Evolutionary conservation across 768 basidiomycete species (phyloP).

Genomic region (Amanita pseudoporphyria): DNA sequence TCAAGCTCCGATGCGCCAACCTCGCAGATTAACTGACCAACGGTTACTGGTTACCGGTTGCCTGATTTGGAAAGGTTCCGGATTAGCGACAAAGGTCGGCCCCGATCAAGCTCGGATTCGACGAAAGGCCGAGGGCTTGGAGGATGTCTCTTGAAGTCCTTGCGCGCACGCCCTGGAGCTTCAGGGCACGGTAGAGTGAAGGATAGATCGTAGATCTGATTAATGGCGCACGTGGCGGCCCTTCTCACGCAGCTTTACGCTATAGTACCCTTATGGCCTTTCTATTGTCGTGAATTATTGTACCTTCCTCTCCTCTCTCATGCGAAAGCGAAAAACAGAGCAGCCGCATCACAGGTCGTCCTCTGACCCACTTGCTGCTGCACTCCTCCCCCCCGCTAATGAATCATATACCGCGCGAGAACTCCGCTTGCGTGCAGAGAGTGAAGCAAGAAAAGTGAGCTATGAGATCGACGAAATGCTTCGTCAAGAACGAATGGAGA

Average conservation of each 20-base stretch:
- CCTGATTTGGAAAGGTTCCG: too few relatives aligned
- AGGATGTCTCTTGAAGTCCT: too few relatives aligned
- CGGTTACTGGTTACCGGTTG: too few relatives aligned
- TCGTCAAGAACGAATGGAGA: conserved; percentile 51
- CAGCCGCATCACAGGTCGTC: conserved; percentile 28
- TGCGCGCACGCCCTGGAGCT: too few relatives aligned
- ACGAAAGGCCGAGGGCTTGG: too few relatives aligned
- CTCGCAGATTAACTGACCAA: too few relatives aligned
- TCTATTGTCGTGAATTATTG: conserved; percentile 13
- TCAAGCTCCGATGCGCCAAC: too few relatives aligned
- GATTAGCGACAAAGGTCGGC: too few relatives aligned
- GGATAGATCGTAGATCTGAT: background rate
- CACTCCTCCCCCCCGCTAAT: conserved; percentile 59
- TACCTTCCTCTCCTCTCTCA: conserved; percentile 19
- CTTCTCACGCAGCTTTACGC: conserved; percentile 4
- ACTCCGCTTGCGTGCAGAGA: conserved; percentile 52
- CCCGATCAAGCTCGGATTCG: too few relatives aligned
- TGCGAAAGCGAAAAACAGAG: conserved; percentile 30
- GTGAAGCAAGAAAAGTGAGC: conserved; percentile 63
- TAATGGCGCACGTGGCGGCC: conserved; percentile 1
- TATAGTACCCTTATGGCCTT: conserved; percentile 5
- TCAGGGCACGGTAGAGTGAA: background rate
- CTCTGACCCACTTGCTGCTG: conserved; percentile 64
- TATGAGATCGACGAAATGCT: conserved; percentile 77
- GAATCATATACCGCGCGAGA: conserved; percentile 65